phyloP scores from a whole-genome alignment of 306 rosid genomes.

The Acacia acuminata region DNA sequence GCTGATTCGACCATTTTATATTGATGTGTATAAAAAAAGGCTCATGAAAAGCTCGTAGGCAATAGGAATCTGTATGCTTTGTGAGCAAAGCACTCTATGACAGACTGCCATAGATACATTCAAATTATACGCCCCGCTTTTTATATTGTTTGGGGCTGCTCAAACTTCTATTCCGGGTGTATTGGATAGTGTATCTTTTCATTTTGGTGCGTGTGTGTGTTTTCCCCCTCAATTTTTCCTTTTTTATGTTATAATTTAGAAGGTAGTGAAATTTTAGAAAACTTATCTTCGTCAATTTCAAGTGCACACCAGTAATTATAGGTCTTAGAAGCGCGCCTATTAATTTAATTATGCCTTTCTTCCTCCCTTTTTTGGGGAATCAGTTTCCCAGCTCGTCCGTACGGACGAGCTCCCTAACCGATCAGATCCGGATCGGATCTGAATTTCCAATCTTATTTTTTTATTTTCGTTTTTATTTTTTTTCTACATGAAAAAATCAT shows the following conservation, averaged over 20 bases:
- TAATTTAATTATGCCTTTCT: neutral
- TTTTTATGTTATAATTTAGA: neutral
- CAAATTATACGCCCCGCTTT: constrained; percentile 25
- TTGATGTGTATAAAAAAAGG: neutral
- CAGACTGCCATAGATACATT: constrained; percentile 12
- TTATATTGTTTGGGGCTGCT: constrained; percentile 9
- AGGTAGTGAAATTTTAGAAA: constrained; percentile 15
- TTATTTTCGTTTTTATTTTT: too few relatives aligned
- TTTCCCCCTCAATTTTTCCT: neutral
- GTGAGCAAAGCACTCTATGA: constrained; percentile 4
- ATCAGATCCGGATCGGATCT: too few relatives aligned
- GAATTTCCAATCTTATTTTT: too few relatives aligned
- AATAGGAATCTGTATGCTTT: constrained; percentile 10
- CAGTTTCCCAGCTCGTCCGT: too few relatives aligned
- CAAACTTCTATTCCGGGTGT: neutral
- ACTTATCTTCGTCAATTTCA: neutral
- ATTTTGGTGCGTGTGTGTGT: neutral
- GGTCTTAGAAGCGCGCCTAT: neutral
- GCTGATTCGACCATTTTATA: constrained; percentile 14
- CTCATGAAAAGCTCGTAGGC: constrained; percentile 9
- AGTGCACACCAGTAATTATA: neutral
- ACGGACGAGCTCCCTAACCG: too few relatives aligned
- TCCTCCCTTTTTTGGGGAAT: neutral
- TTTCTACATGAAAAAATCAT: too few relatives aligned
- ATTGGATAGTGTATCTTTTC: neutral